These are phyloP conservation scores for Eucalyptus erythrocorys DNA, from an alignment of 345 rosid species.

Conservation along the genomic window DNA sequence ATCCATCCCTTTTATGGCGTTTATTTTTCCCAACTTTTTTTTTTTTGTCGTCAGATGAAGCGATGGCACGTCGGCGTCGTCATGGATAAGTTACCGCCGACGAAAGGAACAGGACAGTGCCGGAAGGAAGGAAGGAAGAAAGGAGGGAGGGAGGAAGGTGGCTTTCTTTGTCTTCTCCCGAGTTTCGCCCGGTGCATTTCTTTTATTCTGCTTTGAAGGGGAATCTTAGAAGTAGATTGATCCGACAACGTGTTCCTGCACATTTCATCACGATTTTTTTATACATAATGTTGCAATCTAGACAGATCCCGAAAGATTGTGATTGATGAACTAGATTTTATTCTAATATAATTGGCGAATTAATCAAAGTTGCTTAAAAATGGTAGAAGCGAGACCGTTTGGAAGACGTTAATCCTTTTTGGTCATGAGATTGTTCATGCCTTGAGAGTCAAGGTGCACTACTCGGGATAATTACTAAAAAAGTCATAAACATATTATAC, in stretches of 20 bases:
- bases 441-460: not conserved
- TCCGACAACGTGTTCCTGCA: not conserved
- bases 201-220: not conserved
- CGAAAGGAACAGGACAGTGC: not conserved
- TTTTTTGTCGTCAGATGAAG: not conserved
- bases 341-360: not conserved
- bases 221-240: not conserved
- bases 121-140: not conserved
- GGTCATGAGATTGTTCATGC: not conserved
- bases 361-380: not conserved
- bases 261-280: not conserved
- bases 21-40: not conserved
- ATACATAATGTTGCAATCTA: not conserved
- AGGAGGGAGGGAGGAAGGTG: not conserved
- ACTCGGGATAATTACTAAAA: not conserved
- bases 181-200: not conserved
- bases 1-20: not conserved
- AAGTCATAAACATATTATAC: no score
- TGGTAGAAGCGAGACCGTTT: not conserved
- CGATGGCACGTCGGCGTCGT: not conserved
- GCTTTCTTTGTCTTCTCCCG: not conserved
- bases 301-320: not conserved
- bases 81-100: not conserved
- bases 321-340: not conserved
- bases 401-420: not conserved